Evolutionary conservation across 2,329 filamentous ascomycete genomes (phyloP), one percentile per base, ranked within the genome.

Genomic region (Coniochaeta sp.): DNA sequence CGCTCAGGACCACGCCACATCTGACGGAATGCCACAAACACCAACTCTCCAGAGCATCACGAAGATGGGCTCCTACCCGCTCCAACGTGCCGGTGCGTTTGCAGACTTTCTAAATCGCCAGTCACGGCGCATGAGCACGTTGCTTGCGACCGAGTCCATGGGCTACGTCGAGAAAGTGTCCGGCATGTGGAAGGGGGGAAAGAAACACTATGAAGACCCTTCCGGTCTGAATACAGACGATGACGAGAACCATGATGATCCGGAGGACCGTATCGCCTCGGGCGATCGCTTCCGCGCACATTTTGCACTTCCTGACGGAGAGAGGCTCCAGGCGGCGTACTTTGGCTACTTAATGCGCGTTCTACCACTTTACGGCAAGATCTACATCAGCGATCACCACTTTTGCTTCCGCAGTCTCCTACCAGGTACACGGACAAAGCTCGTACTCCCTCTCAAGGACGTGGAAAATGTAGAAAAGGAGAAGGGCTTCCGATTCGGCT

Each of bases 91-190:
- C 0, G 89, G 90, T 11, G 88, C 88, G 1, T 83, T 96, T 70
- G 91, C 92, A 9, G 90, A 88, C 55, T 96, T 92, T 70, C 78
- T 97, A 58, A 90, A 89, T 69, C 88, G 82, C 60, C 86, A 89
- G 24, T 89, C 91, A 24, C 89, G 90, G 66, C 86, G 86, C 36
- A 90, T 98, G 86, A 91, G 90, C 62, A 90, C 81, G 31, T 76
- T 96, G 9, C 76, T 98, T 54, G 90, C 93, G 7, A 91, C 89
- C 0, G 93, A 97, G 72, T 96, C 93, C 0, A 96, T 96, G 87
- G 92, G 91, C 1, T 98, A 98, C 70, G 89, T 96, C 34, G 93
- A 96, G 70, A 98, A 97, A 73, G 93, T 98, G 0, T 96, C 93
- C 0, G 93, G 92, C 40, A 98, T 98, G 90, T 95, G 95, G 86